These are phyloP conservation scores for Mycena rebaudengoi DNA, from an alignment of 768 basidiomycete species.

Conservation along the genomic window DNA sequence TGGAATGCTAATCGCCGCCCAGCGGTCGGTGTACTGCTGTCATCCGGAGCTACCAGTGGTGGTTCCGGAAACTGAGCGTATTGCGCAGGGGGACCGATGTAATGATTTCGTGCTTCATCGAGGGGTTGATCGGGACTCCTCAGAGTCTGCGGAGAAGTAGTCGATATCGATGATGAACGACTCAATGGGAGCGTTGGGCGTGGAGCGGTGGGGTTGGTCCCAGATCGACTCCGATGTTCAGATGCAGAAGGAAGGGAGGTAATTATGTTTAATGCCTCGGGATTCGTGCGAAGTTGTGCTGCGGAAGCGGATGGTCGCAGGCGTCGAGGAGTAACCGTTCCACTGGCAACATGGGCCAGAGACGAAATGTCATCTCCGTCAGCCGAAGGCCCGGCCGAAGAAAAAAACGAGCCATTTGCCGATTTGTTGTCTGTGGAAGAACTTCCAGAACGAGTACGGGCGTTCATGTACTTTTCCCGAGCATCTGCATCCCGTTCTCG, in stretches of 20 bases:
- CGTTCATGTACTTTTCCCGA: slow-evolving; percentile 84
- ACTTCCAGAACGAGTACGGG: slow-evolving; percentile 86
- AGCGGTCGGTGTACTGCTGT: slow-evolving; percentile 60
- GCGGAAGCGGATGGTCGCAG: slow-evolving; percentile 82
- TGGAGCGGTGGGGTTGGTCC: slow-evolving; percentile 66
- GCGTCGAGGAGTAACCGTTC: slow-evolving; percentile 66
- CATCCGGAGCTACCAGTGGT: slow-evolving; percentile 53
- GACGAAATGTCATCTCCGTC: slow-evolving; percentile 64
- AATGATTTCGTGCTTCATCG: slow-evolving; percentile 60
- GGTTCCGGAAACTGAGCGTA: slow-evolving; percentile 80
- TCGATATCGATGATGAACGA: slow-evolving; percentile 67
- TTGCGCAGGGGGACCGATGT: slow-evolving; percentile 72
- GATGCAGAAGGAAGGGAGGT: slow-evolving; percentile 43
- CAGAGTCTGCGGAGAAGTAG: slow-evolving; percentile 48
- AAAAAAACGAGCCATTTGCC: slow-evolving; percentile 59
- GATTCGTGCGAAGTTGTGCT: slow-evolving; percentile 70
- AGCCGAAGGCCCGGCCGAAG: slow-evolving; percentile 59
- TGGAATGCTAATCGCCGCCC: slow-evolving; percentile 76
- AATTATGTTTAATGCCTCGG: slow-evolving; percentile 44
- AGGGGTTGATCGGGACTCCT: slow-evolving; percentile 45
- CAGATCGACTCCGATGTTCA: slow-evolving; percentile 68
- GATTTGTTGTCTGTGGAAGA: slow-evolving; percentile 78
- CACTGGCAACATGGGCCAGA: slow-evolving; percentile 54
- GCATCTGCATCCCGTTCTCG: slow-evolving; percentile 87
- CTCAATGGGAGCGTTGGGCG: slow-evolving; percentile 57